A percentile compares a stretch with the other conserved stretches of the same genome.
Evolutionary conservation across 2,329 filamentous ascomycete species (phyloP).

Genomic region (Talaromyces sp.): DNA sequence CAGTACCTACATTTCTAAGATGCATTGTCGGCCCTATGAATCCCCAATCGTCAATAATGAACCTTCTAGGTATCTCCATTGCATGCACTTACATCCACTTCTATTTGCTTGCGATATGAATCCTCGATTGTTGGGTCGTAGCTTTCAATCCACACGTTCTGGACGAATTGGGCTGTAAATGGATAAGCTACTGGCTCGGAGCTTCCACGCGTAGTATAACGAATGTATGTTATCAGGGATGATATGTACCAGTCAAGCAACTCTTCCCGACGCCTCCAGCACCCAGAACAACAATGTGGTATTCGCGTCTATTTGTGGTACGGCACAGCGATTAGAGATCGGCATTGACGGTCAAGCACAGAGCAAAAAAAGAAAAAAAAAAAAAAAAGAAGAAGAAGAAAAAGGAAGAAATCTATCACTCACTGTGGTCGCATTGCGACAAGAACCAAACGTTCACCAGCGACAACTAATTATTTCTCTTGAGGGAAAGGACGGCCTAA

Average conservation of each 20-base stretch:
- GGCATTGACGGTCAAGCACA: slow-evolving; percentile 8
- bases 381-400: neutral
- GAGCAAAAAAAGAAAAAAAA: neutral
- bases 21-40: slow-evolving; percentile 76
- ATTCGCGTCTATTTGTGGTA: slow-evolving; percentile 66
- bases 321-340: slow-evolving; percentile 23
- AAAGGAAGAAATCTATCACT: slow-evolving; percentile 26
- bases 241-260: slow-evolving; percentile 74
- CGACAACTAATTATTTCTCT: neutral
- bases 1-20: slow-evolving; percentile 77
- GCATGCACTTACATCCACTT: slow-evolving; percentile 74
- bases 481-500: neutral
- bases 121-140: slow-evolving; percentile 89
- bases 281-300: slow-evolving; percentile 80
- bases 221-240: slow-evolving; percentile 26
- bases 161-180: slow-evolving; percentile 79
- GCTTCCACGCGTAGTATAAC: slow-evolving; percentile 8
- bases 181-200: slow-evolving; percentile 15
- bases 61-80: too few species aligned
- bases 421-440: slow-evolving; percentile 42
- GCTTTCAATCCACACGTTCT: slow-evolving; percentile 92
- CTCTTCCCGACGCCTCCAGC: slow-evolving; percentile 90
- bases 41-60: slow-evolving; percentile 24
- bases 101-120: slow-evolving; percentile 84
- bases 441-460: neutral